phyloP scores from a whole-genome alignment of 805 yeast species.

The Starmera dryadoides region DNA sequence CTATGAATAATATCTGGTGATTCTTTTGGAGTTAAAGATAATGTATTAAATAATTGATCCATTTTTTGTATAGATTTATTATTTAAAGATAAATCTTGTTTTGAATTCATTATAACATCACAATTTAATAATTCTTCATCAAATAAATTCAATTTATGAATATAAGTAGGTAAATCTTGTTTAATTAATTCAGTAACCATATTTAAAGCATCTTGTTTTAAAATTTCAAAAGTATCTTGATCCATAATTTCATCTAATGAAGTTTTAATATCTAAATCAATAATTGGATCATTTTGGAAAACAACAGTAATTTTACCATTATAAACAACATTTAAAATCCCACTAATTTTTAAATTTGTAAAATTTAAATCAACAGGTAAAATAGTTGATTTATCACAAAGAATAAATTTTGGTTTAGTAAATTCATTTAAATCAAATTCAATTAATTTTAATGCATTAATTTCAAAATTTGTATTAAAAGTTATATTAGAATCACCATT shows the following conservation, averaged over 20 bases:
- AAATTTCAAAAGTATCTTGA: constrained; percentile 13
- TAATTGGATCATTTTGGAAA: constrained; percentile 17
- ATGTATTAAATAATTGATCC: constrained; percentile 5
- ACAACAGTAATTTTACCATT: constrained; percentile 15
- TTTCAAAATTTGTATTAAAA: constrained; percentile 16
- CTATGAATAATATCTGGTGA: constrained; percentile 14
- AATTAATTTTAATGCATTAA: constrained; percentile 16
- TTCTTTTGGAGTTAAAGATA: constrained; percentile 11
- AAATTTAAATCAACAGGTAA: constrained; percentile 19
- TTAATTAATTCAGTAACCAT: constrained; percentile 14
- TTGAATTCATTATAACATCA: not conserved
- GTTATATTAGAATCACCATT: constrained; percentile 13
- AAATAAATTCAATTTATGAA: constrained; percentile 8
- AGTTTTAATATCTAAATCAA: constrained; percentile 17
- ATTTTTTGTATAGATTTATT: not conserved
- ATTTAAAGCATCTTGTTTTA: constrained; percentile 13
- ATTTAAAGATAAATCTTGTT: not conserved
- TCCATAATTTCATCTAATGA: constrained; percentile 20
- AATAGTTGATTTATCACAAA: constrained; percentile 15
- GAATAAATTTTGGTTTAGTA: constrained; percentile 19
- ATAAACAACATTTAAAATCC: constrained; percentile 15
- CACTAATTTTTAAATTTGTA: constrained; percentile 11
- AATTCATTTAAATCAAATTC: constrained; percentile 19
- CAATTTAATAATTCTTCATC: constrained; percentile 6
- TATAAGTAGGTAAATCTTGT: constrained; percentile 16